phyloP scores from a whole-genome alignment of 2,329 filamentous ascomycete genomes.

The Microdochium nivale region DNA sequence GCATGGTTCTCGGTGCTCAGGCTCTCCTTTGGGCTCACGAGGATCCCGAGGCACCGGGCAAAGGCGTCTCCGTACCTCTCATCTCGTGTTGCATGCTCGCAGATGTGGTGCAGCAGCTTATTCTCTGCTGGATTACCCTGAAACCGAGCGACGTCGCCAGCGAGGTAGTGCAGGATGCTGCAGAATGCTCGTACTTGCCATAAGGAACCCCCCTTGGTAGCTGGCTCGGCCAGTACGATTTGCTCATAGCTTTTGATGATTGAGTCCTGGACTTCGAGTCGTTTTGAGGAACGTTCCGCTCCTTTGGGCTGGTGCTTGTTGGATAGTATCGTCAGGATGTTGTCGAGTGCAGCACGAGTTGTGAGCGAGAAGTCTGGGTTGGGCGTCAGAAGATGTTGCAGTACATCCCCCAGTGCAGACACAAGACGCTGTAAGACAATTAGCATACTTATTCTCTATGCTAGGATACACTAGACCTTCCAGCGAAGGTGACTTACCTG shows the following conservation, averaged over 20 bases:
- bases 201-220: not conserved
- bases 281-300: not conserved
- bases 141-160: slow-evolving; percentile 20
- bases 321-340: slow-evolving; percentile 13
- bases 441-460: not conserved
- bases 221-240: slow-evolving; percentile 1
- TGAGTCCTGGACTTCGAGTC: slow-evolving; percentile 8
- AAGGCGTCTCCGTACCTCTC: slow-evolving; percentile 14
- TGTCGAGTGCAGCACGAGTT: slow-evolving; percentile 15
- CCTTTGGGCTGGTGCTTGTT: slow-evolving; percentile 15
- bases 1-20: slow-evolving; percentile 16
- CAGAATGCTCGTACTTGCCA: slow-evolving; percentile 12
- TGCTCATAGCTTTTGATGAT: slow-evolving; percentile 4
- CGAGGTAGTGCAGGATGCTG: slow-evolving; percentile 18
- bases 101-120: slow-evolving; percentile 11
- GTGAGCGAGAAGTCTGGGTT: not conserved
- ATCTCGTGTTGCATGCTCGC: slow-evolving; percentile 7
- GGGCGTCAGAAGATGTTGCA: not conserved
- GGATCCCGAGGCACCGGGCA: slow-evolving; percentile 15
- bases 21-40: slow-evolving; percentile 17
- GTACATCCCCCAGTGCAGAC: slow-evolving; percentile 9
- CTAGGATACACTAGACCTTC: not conserved
- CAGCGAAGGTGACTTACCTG: slow-evolving; percentile 9
- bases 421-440: slow-evolving; percentile 9
- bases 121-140: slow-evolving; percentile 7